phyloP scores from a whole-genome alignment of 768 basidiomycete genomes.

The Naganishia kalamii region DNA sequence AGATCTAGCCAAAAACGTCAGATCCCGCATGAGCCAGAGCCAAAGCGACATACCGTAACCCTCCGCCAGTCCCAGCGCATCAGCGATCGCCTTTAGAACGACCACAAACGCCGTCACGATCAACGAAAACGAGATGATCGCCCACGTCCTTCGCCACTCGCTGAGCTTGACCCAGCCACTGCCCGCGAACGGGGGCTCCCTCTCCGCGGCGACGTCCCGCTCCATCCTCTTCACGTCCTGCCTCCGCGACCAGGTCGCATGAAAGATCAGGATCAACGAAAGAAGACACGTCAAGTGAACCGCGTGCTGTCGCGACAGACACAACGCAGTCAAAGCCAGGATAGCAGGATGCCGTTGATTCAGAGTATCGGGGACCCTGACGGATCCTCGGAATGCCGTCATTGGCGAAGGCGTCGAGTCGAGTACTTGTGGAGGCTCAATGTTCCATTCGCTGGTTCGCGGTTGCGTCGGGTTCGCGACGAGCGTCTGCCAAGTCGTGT shows the following conservation, averaged over 20 bases:
- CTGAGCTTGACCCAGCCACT: constrained; percentile 33
- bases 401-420: constrained; percentile 44
- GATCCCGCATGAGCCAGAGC: too few relatives aligned
- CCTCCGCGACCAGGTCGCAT: constrained; percentile 71
- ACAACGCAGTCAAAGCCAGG: constrained; percentile 40
- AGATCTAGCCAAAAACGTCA: constrained; percentile 54
- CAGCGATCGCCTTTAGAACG: constrained; percentile 36
- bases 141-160: constrained; percentile 38
- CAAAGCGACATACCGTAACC: not conserved
- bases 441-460: constrained; percentile 56
- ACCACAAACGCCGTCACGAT: constrained; percentile 39
- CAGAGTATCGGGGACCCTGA: constrained; percentile 51
- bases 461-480: not conserved
- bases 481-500: constrained; percentile 49
- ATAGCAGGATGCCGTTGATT: constrained; percentile 12
- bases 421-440: constrained; percentile 65
- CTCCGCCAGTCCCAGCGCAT: not conserved
- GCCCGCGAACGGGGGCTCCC: constrained; percentile 18
- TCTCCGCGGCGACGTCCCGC: constrained; percentile 28
- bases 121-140: constrained; percentile 42
- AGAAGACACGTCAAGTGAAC: constrained; percentile 75
- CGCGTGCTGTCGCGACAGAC: constrained; percentile 66
- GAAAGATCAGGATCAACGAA: constrained; percentile 68
- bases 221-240: constrained; percentile 50
- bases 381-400: constrained; percentile 49